Evolutionary conservation across 345 rosid genomes (phyloP).

Genomic region (Syzygium jambos): DNA sequence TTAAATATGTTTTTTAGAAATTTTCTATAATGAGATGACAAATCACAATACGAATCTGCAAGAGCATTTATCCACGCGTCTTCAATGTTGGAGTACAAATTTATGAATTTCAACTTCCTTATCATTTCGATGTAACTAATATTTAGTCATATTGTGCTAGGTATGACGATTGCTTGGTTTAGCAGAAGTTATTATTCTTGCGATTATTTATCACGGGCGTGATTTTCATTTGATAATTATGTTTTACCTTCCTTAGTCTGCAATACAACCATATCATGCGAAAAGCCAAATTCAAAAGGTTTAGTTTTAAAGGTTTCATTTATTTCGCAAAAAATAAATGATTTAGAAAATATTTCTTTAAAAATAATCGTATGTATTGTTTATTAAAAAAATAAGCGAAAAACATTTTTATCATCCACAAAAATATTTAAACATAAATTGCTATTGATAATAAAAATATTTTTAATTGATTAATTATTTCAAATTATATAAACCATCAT

Average conservation of each 20-base stretch:
- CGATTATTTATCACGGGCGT: background rate
- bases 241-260: background rate
- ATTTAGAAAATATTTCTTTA: background rate
- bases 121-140: background rate
- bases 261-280: background rate
- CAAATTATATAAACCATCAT: rapidly evolving
- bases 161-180: background rate
- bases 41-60: rapidly evolving
- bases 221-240: background rate
- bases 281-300: background rate
- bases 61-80: rapidly evolving
- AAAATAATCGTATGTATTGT: background rate
- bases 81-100: background rate
- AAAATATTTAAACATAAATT: background rate
- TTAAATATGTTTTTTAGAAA: background rate
- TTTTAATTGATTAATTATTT: background rate
- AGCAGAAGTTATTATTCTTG: background rate
- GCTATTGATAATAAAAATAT: background rate
- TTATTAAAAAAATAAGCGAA: background rate
- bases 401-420: background rate
- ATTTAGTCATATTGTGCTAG: background rate
- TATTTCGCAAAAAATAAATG: background rate
- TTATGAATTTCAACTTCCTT: background rate
- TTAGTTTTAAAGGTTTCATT: background rate
- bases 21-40: background rate